Percentiles rank a stretch among this genome's conserved stretches.
Evolutionary conservation across 2,329 filamentous ascomycete species (phyloP).

Genomic region (Gnomoniopsis sp.): DNA sequence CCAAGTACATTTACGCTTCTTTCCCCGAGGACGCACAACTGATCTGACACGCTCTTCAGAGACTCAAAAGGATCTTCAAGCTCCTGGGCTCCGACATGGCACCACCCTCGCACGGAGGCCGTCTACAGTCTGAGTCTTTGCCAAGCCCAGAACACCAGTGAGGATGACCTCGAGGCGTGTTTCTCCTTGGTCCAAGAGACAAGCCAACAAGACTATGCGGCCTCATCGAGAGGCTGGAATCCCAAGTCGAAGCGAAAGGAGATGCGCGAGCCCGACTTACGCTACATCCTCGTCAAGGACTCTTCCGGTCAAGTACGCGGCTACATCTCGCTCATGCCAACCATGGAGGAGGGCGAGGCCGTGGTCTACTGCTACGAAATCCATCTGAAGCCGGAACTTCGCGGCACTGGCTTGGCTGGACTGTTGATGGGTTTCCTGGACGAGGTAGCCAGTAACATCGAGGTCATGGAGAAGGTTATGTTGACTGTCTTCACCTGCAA

Average conservation of each 20-base stretch:
- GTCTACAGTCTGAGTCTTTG: constrained; percentile 43
- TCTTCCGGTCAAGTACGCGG: constrained; percentile 36
- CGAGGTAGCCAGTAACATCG: constrained; percentile 49
- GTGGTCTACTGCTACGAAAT: constrained; percentile 80
- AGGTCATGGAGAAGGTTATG: constrained; percentile 64
- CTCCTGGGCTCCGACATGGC: constrained; percentile 41
- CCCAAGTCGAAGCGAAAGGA: constrained; percentile 58
- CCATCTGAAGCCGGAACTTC: constrained; percentile 57
- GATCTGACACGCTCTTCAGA: background rate
- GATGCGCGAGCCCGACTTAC: constrained; percentile 65
- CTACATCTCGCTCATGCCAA: constrained; percentile 70
- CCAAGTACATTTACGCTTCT: background rate
- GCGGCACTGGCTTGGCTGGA: constrained; percentile 60
- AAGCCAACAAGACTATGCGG: constrained; percentile 61
- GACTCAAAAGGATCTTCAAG: constrained; percentile 15
- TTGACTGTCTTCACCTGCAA: constrained; percentile 70
- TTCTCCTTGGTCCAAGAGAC: constrained; percentile 59
- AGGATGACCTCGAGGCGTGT: constrained; percentile 48
- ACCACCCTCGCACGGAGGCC: constrained; percentile 41
- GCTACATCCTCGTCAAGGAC: constrained; percentile 61
- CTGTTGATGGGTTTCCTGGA: constrained; percentile 57
- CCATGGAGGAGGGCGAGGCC: constrained; percentile 59
- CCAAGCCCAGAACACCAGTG: constrained; percentile 32
- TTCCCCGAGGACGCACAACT: background rate
- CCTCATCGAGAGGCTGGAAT: constrained; percentile 62